Percentiles rank a stretch among this genome's conserved stretches.
Evolutionary conservation across 2,329 filamentous ascomycete genomes (phyloP).

Genomic region (Botrytis galanthina): DNA sequence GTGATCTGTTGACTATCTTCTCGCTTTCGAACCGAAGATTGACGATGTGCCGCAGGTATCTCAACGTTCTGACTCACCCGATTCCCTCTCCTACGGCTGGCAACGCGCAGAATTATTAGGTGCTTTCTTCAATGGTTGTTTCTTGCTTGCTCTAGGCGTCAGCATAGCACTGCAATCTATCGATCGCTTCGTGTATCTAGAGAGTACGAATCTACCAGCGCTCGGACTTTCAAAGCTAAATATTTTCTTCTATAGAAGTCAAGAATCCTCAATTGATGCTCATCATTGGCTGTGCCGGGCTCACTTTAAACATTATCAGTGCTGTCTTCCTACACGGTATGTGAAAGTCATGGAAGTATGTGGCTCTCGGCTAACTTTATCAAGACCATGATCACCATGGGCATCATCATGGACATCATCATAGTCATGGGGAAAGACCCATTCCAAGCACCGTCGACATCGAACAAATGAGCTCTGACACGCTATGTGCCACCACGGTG

Average conservation of each 20-base stretch:
- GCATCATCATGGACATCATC: conserved; percentile 12
- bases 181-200: conserved; percentile 62
- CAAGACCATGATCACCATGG: conserved; percentile 25
- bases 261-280: conserved; percentile 65
- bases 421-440: neutral
- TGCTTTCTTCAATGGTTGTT: conserved; percentile 78
- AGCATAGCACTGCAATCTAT: conserved; percentile 73
- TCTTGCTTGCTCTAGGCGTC: conserved; percentile 67
- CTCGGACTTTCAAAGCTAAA: neutral
- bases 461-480: conserved; percentile 18
- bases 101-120: conserved; percentile 70
- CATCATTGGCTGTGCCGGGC: conserved; percentile 65
- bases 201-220: conserved; percentile 43
- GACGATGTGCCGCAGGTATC: conserved; percentile 49
- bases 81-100: conserved; percentile 70
- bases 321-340: conserved; percentile 63
- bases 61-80: conserved; percentile 54
- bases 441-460: conserved; percentile 8
- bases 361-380: neutral
- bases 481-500: conserved; percentile 2
- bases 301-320: conserved; percentile 66
- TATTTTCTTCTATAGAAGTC: conserved; percentile 48
- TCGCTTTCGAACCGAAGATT: neutral
- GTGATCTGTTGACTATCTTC: conserved; percentile 4
- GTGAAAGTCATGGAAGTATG: neutral